Percentiles rank a stretch among this genome's conserved stretches.
phyloP scores from a whole-genome alignment of 2,329 filamentous ascomycete genomes.

The Colletotrichum agaves region DNA sequence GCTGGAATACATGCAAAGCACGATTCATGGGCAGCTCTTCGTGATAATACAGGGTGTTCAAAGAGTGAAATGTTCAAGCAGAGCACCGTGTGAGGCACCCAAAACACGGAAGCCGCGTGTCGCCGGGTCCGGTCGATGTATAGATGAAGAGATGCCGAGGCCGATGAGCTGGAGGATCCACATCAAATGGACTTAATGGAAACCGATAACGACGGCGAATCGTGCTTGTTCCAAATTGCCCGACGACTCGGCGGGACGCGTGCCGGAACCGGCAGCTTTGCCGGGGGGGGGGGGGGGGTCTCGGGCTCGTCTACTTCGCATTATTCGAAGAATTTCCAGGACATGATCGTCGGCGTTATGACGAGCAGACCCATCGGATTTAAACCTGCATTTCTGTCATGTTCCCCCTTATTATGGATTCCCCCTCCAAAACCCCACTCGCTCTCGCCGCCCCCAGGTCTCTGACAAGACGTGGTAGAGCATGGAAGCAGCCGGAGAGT shows the following conservation, averaged over 20 bases:
- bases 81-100: not conserved
- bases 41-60: not conserved
- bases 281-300: not conserved
- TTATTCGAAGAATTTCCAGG: slow-evolving; percentile 3
- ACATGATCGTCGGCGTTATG: slow-evolving; percentile 27
- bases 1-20: slow-evolving; percentile 7
- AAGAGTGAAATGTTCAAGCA: not conserved
- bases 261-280: slow-evolving; percentile 20
- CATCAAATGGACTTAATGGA: not conserved
- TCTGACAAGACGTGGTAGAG: slow-evolving; percentile 29
- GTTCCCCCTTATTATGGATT: not conserved
- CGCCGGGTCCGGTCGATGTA: not conserved
- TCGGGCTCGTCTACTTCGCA: slow-evolving; percentile 1
- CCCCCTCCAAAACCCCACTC: slow-evolving; percentile 15
- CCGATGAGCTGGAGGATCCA: slow-evolving; percentile 8
- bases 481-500: slow-evolving; percentile 34
- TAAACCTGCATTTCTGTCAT: not conserved
- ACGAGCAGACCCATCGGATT: slow-evolving; percentile 21
- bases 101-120: slow-evolving; percentile 8
- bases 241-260: not conserved
- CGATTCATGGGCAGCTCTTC: not conserved
- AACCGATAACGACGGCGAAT: not conserved
- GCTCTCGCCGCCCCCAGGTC: slow-evolving; percentile 26
- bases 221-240: not conserved
- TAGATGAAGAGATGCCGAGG: slow-evolving; percentile 16